Evolutionary conservation across 2,329 filamentous ascomycete genomes (phyloP), one percentile per base, ranked within the genome.

Genomic region (Sporothrix curviconia): DNA sequence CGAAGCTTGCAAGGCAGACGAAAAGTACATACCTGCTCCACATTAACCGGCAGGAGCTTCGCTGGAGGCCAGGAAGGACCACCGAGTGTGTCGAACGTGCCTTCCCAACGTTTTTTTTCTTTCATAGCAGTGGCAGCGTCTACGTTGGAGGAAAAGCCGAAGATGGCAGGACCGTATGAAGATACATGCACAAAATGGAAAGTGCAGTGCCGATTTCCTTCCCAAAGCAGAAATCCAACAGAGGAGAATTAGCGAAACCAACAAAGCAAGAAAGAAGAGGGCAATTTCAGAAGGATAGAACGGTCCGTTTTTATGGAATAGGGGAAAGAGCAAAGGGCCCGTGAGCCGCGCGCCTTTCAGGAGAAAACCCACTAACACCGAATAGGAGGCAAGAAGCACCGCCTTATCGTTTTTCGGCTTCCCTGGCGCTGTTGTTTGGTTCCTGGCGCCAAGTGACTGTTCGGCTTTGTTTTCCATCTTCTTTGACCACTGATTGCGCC

Each of bases 281-380:
- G 30, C 15, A 46, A 46, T 5, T 11, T 5, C 28, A 55, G 28
- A 55, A 43, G 42, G 28, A 55, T 43, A 40, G 28, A 43, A 15
- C 4, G 22, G 28, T 17, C 22, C 22, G 11, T 37, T n/a, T n/a
- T 25, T 12, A 51, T 22, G 15, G 46, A 39, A 36, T 34, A n/a
- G n/a, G 46, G 30, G 46, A 22, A 50, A 36, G 46, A 39, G 32
- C 47, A 25, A 51, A 28, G n/a, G 50, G 37, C n/a, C 49, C n/a
- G 15, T 37, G 40, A 46, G 52, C 52, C 52, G 30, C 40, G 30
- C 52, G 52, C 40, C 19, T 37, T 46, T 22, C 30, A n/a, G 28
- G 28, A 14, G 50, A n/a, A n/a, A n/a, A n/a, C n/a, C n/a, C 50
- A 17, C 24, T 53, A 53, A 42, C 14, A n/a, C 15, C 36, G 25